Evolutionary conservation across 1,284 basidiomycete genomes (phyloP), one percentile per base, ranked within the genome.

Genomic region (Sporisorium graminicola): DNA sequence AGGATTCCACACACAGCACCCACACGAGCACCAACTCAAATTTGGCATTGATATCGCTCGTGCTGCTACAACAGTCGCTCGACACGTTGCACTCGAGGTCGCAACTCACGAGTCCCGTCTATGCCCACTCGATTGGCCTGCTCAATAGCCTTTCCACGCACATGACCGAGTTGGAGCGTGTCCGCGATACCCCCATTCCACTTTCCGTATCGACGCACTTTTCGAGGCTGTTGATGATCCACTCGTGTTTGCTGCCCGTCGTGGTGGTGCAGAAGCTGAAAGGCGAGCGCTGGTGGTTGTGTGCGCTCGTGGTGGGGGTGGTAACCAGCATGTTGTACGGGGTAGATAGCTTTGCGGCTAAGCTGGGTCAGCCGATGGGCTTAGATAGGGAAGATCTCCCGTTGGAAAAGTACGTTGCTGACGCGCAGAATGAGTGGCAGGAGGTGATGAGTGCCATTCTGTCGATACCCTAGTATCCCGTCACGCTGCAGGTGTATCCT

Each of bases 271-370:
- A 77, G 29, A 47, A 26, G 24, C 31, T 77, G 29, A 24, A 51
- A 20, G 50, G 56, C 12, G 31, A 64, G 26, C 16, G 42, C 0
- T 64, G 63, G 53, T 59, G 66, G 66, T 50, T 77, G 35, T 62
- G 62, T 24, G 24, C 55, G 1, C 31, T 40, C 2, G 56, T 72
- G 9, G 54, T 53, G 0, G 65, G 37, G 5, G 40, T 73, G 12
- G 74, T 73, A 31, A 72, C 74, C 6, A 56, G 58, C 20, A 77
- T 77, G 74, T 29, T 77, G n/a, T 77, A 77, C 29, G 74, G 69
- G 7, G 69, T 77, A 2, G 74, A 77, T 35, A 68, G 65, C 31
- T 72, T 77, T 13, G 69, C 74, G 20, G 69, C 74, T 3, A 68
- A 33, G 24, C 26, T 77, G 43, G 65, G 65, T 14, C 74, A 77